A percentile compares a stretch with the other conserved stretches of the same genome.
These are phyloP conservation scores for Candida ipomoeae DNA, from an alignment of 805 yeast species.

Conservation along the genomic window DNA sequence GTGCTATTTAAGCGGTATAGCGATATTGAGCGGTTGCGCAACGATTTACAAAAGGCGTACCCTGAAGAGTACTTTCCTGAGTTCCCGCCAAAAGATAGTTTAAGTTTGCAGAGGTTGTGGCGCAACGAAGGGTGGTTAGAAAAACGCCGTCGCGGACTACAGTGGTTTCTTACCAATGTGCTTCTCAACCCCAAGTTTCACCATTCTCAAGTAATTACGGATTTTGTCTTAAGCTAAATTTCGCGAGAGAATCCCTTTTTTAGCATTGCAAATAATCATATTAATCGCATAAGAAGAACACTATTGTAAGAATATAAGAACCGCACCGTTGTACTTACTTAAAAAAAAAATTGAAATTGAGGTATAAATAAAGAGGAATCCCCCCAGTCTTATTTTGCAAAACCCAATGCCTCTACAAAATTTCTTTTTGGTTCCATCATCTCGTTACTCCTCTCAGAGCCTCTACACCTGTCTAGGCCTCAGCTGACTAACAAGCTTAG, in stretches of 20 bases:
- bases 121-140: conserved; percentile 47
- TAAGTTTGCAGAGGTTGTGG: conserved; percentile 36
- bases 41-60: conserved; percentile 30
- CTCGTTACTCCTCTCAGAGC: neutral
- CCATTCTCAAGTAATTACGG: conserved; percentile 34
- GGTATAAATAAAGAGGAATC: no score
- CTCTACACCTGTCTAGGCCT: neutral
- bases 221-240: conserved; percentile 29
- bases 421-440: neutral
- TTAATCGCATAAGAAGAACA: neutral
- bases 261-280: neutral
- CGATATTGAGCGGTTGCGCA: conserved; percentile 53
- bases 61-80: conserved; percentile 42
- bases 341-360: no score
- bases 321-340: no score
- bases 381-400: neutral
- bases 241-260: neutral
- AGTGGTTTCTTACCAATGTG: conserved; percentile 54
- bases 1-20: conserved; percentile 57
- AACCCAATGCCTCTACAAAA: neutral
- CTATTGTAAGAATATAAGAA: no score
- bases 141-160: conserved; percentile 51
- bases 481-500: neutral
- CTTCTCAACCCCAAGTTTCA: conserved; percentile 47
- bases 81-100: conserved; percentile 50